Percentiles rank a stretch among this genome's conserved stretches.
phyloP scores from a whole-genome alignment of 345 rosid genomes.

The Hibiscus tridactylites region DNA sequence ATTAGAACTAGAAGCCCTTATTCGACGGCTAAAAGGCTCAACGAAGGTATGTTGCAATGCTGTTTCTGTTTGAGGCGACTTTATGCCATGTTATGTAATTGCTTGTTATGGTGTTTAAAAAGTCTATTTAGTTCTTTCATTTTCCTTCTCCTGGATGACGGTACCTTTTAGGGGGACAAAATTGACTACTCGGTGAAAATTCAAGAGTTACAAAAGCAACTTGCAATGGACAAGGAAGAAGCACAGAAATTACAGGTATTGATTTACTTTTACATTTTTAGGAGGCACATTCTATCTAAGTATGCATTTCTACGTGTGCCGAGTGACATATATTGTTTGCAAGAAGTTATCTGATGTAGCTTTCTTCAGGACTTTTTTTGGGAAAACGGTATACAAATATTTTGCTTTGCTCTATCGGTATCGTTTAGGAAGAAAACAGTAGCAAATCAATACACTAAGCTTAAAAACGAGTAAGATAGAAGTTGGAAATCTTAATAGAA shows the following conservation, averaged over 20 bases:
- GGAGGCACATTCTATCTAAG: not conserved
- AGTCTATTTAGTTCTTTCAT: not conserved
- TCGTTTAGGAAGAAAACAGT: not conserved
- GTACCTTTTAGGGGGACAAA: constrained; percentile 53
- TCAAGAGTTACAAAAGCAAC: constrained; percentile 79
- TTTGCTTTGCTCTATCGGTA: not conserved
- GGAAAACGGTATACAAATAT: not conserved
- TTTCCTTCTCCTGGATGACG: constrained; percentile 7
- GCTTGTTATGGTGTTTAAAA: not conserved
- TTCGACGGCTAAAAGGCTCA: constrained; percentile 49
- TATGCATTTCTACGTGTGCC: not conserved
- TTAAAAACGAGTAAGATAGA: not conserved
- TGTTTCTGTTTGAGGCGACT: constrained; percentile 1
- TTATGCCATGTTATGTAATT: not conserved
- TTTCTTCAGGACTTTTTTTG: not conserved
- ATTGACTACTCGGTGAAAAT: constrained; percentile 70
- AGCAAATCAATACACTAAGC: not conserved
- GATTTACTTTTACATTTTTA: not conserved
- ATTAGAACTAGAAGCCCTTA: constrained; percentile 68
- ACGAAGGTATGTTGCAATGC: constrained; percentile 39
- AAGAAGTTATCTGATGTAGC: not conserved
- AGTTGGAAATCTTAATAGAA: not conserved
- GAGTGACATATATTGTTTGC: not conserved
- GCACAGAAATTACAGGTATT: constrained; percentile 72
- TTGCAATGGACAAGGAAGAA: constrained; percentile 82